Base-by-base conservation (phyloP, 495 filamentous ascomycete genomes). In the Pseudoneurospora amorphoporcata region DNA sequence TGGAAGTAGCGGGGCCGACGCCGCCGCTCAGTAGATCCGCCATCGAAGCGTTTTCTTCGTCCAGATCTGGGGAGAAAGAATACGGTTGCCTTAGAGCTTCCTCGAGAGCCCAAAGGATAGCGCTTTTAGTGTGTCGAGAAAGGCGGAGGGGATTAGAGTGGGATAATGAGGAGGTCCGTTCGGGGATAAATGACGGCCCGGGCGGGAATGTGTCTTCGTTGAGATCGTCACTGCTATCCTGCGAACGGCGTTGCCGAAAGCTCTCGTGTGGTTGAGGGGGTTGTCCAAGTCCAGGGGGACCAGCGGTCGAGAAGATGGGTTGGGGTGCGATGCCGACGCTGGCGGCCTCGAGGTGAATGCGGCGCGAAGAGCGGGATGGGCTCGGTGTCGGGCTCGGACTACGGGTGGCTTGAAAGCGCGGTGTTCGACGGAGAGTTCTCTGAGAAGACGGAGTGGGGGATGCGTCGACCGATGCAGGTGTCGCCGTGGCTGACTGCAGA, bases 11-110 rank as follows among this genome's bases (percentile, higher is more conserved):
- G 72, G 83, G 82, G 68, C 77, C 78, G 80, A 82, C 80, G 79
- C 83, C 81, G 73, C 88, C 87, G 77, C 86, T 86, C 79, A 88
- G 84, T 77, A 97, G 84, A 82, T 97, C 92, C 76, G 95, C 90
- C 95, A 99, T 98, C 75, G 90, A 88, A 77, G 95, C 94, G 90
- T 94, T 93, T 86, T 95, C 90, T 85, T 99, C 95, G 70, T 90
- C 88, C 58, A 88, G 85, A 79, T 97, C 94, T 17, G 92, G 87
- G 4, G 94, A 94, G 82, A 99, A 95, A 12, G 89, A 86, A 72
- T 94, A 87, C 2, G 95, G 95, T 45, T 89, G 88, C 69, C 94
- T 91, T 69, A 98, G 86, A 65, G 92, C 95, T 82, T 95, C 93
- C 84, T 99, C 95, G 68, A 98, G 89, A 7, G 93, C 88, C 86